Conservation (phyloP, 169 alveolate genomes). For the Cryptosporidium felis region DNA sequence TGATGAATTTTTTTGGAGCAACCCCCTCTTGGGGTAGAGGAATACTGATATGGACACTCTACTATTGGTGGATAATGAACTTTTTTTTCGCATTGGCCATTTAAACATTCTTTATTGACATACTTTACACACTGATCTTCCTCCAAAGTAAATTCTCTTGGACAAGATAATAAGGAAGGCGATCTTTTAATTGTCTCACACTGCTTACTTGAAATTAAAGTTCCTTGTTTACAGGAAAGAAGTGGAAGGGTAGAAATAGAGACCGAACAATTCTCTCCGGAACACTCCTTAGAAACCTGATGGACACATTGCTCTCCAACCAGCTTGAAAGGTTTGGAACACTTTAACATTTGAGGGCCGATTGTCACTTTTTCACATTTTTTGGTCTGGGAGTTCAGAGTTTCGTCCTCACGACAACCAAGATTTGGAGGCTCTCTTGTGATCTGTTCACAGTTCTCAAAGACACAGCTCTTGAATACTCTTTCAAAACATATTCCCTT, state of each 20-base stretch:
- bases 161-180: constrained; percentile 34
- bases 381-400: neutral
- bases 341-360: constrained; percentile 55
- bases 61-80: constrained; percentile 26
- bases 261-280: constrained; percentile 43
- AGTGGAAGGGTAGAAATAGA: constrained; percentile 34
- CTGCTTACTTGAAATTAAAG: constrained; percentile 14
- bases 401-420: constrained; percentile 11
- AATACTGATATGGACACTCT: constrained; percentile 50
- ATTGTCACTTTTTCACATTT: neutral
- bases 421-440: constrained; percentile 2
- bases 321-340: constrained; percentile 48
- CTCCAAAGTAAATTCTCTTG: constrained; percentile 11
- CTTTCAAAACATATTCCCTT: constrained; percentile 25
- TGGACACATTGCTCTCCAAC: constrained; percentile 65
- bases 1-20: constrained; percentile 29
- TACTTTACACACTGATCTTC: constrained; percentile 14
- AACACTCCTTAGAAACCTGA: constrained; percentile 34
- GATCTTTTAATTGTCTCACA: constrained; percentile 41
- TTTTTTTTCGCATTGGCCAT: constrained; percentile 56
- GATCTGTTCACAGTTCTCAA: neutral
- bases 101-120: constrained; percentile 28
- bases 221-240: constrained; percentile 14
- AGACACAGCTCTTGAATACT: neutral
- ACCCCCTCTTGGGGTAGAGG: neutral